Evolutionary conservation across 192 early-diverging fungal species (phyloP).

Genomic region (Ambispora gerdemannii): DNA sequence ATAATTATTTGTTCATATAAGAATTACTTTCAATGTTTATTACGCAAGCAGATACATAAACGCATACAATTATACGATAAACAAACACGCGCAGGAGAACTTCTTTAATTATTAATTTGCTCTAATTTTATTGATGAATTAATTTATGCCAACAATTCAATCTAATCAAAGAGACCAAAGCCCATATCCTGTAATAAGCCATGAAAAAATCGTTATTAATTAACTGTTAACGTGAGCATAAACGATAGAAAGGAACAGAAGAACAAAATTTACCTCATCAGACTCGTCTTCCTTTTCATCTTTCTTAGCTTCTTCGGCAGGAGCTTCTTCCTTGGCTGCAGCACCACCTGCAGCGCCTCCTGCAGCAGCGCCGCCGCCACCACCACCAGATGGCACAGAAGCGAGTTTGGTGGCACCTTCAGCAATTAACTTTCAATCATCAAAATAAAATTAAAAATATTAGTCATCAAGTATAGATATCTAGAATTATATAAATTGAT

Average conservation of each 20-base stretch:
- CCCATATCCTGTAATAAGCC: slow-evolving; percentile 67
- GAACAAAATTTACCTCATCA: slow-evolving; percentile 56
- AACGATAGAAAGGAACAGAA: too few relatives aligned
- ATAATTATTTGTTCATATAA: too few relatives aligned
- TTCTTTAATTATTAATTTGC: too few relatives aligned
- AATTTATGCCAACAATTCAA: too few relatives aligned
- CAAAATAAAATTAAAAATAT: slow-evolving; percentile 18
- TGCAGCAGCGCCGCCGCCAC: slow-evolving; percentile 62
- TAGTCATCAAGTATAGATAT: background rate
- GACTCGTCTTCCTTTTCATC: slow-evolving; percentile 89
- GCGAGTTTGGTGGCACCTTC: slow-evolving; percentile 90
- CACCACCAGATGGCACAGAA: slow-evolving; percentile 89
- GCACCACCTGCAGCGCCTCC: slow-evolving; percentile 65
- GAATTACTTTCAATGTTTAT: too few relatives aligned
- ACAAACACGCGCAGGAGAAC: too few relatives aligned
- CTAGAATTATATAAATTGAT: background rate
- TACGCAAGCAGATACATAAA: too few relatives aligned
- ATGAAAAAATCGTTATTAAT: background rate
- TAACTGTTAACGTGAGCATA: too few relatives aligned
- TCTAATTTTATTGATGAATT: too few relatives aligned
- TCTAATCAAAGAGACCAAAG: slow-evolving; percentile 97
- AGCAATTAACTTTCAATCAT: slow-evolving; percentile 68
- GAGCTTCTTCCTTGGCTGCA: slow-evolving; percentile 43
- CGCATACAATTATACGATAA: too few relatives aligned
- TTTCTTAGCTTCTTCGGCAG: slow-evolving; percentile 76